Percentiles rank a stretch among this genome's conserved stretches.
phyloP scores from a whole-genome alignment of 192 early-diverging fungal genomes.

The Powellomyces hirtus region DNA sequence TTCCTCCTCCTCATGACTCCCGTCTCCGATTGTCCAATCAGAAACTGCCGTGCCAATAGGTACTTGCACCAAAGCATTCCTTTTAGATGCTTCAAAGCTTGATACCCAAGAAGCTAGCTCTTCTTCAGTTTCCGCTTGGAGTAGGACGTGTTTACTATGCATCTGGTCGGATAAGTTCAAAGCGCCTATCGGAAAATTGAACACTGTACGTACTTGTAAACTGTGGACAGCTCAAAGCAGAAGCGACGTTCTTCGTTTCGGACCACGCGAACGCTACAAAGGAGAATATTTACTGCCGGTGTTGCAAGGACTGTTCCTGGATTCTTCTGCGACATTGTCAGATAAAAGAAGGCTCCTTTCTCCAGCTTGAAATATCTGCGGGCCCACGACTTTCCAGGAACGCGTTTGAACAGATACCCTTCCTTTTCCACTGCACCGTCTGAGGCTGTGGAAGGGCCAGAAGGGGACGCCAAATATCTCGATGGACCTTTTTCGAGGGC shows the following conservation, averaged over 20 bases:
- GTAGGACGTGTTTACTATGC: conserved; percentile 35
- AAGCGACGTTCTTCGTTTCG: conserved; percentile 64
- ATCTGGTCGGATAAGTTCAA: background rate
- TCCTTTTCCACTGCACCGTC: background rate
- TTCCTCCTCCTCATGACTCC: conserved; percentile 27
- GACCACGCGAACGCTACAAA: conserved; percentile 54
- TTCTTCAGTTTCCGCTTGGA: conserved; percentile 70
- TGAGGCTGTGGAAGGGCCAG: background rate
- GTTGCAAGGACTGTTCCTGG: conserved; percentile 51
- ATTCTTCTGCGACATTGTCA: conserved; percentile 37
- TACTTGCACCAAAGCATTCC: conserved; percentile 4
- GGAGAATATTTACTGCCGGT: conserved; percentile 53
- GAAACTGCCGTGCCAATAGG: background rate
- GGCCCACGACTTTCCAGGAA: background rate
- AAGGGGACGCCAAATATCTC: background rate
- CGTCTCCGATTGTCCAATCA: background rate
- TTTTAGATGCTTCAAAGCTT: conserved; percentile 60
- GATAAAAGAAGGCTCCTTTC: conserved; percentile 43
- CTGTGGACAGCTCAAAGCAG: conserved; percentile 67
- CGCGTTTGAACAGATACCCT: background rate
- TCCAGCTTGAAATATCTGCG: conserved; percentile 2
- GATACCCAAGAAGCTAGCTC: conserved; percentile 68
- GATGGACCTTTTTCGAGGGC: background rate
- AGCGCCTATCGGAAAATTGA: conserved; percentile 16
- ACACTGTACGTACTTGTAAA: conserved; percentile 54